Evolutionary conservation across 176 grass and related monocot genomes (phyloP).

Genomic region (Neostapfia colusana): DNA sequence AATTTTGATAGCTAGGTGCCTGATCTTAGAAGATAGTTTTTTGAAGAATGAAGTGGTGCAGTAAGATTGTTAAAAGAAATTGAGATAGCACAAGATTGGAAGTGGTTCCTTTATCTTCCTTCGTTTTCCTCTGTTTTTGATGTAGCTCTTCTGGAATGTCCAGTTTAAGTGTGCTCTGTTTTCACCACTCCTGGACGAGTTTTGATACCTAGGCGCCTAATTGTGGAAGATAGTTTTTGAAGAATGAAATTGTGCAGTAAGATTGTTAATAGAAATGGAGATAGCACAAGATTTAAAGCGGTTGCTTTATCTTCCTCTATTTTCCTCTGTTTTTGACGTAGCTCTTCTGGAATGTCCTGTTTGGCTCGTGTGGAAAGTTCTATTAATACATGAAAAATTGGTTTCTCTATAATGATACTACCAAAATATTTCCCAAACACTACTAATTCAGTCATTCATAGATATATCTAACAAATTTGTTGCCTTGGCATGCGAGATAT

Average conservation of each 20-base stretch:
- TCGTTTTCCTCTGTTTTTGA: too few species aligned
- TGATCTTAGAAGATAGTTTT: background rate
- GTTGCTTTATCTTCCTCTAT: too few species aligned
- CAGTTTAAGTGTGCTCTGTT: background rate
- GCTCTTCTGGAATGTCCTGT: too few species aligned
- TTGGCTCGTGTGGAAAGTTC: too few species aligned
- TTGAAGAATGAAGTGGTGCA: background rate
- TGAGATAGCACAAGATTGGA: background rate
- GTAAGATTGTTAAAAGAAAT: background rate
- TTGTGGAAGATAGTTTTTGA: background rate
- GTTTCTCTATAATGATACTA: too few species aligned
- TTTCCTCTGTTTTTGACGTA: too few species aligned
- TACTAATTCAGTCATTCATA: too few species aligned
- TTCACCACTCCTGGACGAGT: background rate
- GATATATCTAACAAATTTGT: too few species aligned
- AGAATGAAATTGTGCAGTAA: background rate
- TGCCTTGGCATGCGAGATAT: too few species aligned
- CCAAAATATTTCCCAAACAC: too few species aligned
- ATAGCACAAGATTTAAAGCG: background rate
- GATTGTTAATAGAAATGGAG: background rate
- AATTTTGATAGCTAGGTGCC: background rate
- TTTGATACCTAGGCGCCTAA: background rate
- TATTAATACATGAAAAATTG: too few species aligned
- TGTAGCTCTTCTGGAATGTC: too few species aligned
- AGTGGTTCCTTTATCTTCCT: background rate